Evolutionary conservation across 1,284 basidiomycete species (phyloP), one percentile per base, ranked within the genome.

Genomic region (Ganoderma lucidum): DNA sequence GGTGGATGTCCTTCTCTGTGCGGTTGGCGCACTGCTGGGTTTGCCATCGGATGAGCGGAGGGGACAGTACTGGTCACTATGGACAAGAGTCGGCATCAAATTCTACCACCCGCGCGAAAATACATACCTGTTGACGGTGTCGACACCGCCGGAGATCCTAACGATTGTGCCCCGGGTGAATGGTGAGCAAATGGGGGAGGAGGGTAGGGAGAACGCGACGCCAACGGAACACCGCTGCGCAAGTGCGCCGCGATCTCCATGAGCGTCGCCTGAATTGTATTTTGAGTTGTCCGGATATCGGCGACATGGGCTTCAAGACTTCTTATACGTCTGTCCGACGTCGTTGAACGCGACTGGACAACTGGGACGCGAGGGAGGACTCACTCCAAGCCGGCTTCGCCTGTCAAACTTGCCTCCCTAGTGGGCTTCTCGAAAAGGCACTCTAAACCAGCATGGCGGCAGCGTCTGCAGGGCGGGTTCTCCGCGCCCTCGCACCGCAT

Each of bases 341-440:
- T 19, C 69, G 62, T 74, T 48, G 48, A 70, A 67, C 51, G 63
- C 55, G 30, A 44, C 32, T 41, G 17, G 39, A 12, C 37, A 28
- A 45, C 48, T n/a, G 48, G 56, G 42, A 62, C 48, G 65, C 55
- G 69, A 59, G 62, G 64, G n/a, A 56, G 70, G 55, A 86, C 93
- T 81, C 80, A 96, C 95, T 96, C 95, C 71, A 96, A 82, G 3
- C 95, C 94, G 44, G 94, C 93, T 83, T 93, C 93, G 68, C 94
- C 94, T 2, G 94, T 93, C 60, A 94, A 85, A 68, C 90, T 93
- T 19, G 93, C 91, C 78, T 95, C 93, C 74, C 93, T 87, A 14
- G 91, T 90, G 3, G 95, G 95, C 73, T 96, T 96, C 79, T 96
- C 95, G 76, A 97, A 96, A 23, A 96, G 86, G 83, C 95, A 97